phyloP scores from a whole-genome alignment of 2,329 filamentous ascomycete genomes.

The Colletotrichum noveboracense region DNA sequence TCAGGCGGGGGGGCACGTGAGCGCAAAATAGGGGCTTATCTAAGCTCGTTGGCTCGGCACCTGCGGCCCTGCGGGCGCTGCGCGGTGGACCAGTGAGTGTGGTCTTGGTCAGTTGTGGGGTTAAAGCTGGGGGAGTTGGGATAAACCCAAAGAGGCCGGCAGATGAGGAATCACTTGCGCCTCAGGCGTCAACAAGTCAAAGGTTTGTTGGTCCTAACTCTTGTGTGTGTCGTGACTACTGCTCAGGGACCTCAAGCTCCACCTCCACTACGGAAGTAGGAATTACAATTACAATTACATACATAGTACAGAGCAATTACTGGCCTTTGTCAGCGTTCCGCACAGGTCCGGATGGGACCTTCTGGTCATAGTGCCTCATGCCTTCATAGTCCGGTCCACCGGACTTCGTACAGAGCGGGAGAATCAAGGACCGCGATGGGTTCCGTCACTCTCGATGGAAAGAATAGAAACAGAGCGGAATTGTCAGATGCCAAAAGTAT shows the following conservation, averaged over 20 bases:
- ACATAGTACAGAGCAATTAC: neutral
- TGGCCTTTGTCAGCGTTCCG: neutral
- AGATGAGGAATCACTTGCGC: neutral
- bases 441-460: neutral
- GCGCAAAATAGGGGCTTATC: neutral
- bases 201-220: neutral
- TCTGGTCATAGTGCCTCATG: neutral
- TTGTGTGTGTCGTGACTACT: neutral
- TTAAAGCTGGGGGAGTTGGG: neutral
- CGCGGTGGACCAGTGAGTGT: neutral
- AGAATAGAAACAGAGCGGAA: neutral
- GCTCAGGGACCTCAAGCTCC: neutral
- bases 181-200: neutral
- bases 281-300: neutral
- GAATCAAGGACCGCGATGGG: neutral
- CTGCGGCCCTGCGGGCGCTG: neutral
- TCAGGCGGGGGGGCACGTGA: neutral
- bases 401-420: neutral
- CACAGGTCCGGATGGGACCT: neutral
- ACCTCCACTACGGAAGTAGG: neutral
- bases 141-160: neutral
- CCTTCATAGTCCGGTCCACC: neutral
- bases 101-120: neutral
- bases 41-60: neutral
- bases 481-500: neutral